Evolutionary conservation across 345 rosid genomes (phyloP).

Genomic region (Arabis hirsuta): DNA sequence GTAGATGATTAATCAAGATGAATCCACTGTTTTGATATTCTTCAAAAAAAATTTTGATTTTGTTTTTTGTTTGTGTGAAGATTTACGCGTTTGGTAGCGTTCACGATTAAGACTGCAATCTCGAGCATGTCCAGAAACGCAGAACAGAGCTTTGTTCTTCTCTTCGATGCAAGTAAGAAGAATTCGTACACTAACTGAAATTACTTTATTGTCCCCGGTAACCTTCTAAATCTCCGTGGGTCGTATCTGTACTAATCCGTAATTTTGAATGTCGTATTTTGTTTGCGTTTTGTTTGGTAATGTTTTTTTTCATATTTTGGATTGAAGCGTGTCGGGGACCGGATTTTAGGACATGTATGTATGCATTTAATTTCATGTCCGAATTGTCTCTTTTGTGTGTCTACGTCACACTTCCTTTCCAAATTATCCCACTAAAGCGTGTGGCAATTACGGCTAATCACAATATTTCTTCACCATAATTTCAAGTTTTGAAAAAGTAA

Average conservation of each 20-base stretch:
- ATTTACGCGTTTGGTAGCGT: constrained; percentile 80
- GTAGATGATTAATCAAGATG: background rate
- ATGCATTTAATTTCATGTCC: constrained; percentile 32
- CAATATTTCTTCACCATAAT: background rate
- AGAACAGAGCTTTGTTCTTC: constrained; percentile 74
- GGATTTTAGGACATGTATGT: constrained; percentile 26
- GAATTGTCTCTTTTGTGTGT: constrained; percentile 28
- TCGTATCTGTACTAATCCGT: constrained; percentile 17
- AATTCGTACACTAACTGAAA: constrained; percentile 51
- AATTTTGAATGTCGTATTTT: background rate
- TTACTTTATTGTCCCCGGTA: constrained; percentile 23
- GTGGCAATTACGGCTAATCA: background rate
- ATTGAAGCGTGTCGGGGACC: constrained; percentile 29
- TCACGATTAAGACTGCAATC: constrained; percentile 86
- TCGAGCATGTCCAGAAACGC: constrained; percentile 77
- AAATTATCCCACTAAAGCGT: background rate
- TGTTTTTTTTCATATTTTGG: constrained; percentile 17
- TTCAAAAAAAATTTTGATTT: background rate
- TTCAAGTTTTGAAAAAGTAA: background rate
- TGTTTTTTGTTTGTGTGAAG: constrained; percentile 37
- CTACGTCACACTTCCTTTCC: constrained; percentile 15
- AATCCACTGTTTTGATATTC: background rate
- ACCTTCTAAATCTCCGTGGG: constrained; percentile 4
- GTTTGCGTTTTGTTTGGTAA: constrained; percentile 11
- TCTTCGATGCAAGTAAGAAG: constrained; percentile 91